Base-by-base conservation (phyloP, 148 eudicot species). In the Camellia granthamiana region DNA sequence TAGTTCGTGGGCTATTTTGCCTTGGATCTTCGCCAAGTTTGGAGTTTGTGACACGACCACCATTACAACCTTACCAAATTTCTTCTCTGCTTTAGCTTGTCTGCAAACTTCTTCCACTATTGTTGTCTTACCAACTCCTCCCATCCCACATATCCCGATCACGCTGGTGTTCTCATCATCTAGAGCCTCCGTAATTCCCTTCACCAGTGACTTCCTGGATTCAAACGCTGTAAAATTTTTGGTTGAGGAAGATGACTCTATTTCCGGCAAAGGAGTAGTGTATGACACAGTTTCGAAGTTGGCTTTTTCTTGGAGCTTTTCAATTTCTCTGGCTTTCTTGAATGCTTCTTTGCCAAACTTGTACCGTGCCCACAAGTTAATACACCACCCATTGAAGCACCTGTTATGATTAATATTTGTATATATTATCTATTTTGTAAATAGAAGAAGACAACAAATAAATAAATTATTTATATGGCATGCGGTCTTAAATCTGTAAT, bases 1-100 rank as follows among this genome's bases (percentile, higher is more conserved):
- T 49, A 89, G 56, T 6, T 74, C 74, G 52, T 85, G 86, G 10
- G 88, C 90, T 55, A 87, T 78, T 75, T 84, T 80, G 46, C 49
- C 72, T 78, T 89, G 91, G 77, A 87, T 82, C 51, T 81, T 85
- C 41, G 9, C 60, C 72, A 69, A 15, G 46, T 69, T 80, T 38
- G 82, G 82, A 66, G 80, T 72, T 62, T 83, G 84, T 55, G 86
- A 83, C 54, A 87, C 87, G 38, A 83, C 85, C 30, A 85, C 88
- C 77, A 89, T 80, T 44, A 79, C 89, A 75, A 87, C 81, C 19
- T 89, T 88, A 81, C 87, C 88, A 78, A 89, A 89, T 60, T 60
- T 4, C 6, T 72, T 61, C 30, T 82, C 19, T 0, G 30, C 55
- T 23, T 62, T 59, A 0, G 68, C 77, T 55, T 16, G 23, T 8